A percentile compares a stretch with the other conserved stretches of the same genome.
Evolutionary conservation across 2,329 filamentous ascomycete genomes (phyloP).

Genomic region (Ascocoryne sarcoides): DNA sequence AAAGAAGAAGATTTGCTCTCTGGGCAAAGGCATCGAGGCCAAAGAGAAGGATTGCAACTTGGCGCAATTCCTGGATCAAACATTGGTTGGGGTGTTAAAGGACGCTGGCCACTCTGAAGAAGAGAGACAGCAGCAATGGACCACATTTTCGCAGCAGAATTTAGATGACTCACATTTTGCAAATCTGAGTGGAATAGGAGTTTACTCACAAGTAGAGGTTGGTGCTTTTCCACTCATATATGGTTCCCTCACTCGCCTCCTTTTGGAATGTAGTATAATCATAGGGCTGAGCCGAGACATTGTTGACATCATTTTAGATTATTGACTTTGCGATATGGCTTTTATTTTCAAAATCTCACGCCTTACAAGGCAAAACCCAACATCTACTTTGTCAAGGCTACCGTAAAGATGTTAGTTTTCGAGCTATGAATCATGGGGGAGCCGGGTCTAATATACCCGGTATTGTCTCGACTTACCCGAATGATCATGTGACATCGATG

Average conservation of each 20-base stretch:
- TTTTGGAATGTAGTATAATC: conserved; percentile 1
- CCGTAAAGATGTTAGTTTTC: conserved; percentile 36
- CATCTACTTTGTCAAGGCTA: conserved; percentile 84
- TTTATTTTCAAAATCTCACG: conserved; percentile 55
- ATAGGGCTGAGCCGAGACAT: conserved; percentile 1
- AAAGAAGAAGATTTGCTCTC: conserved; percentile 44
- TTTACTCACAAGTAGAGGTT: conserved; percentile 58
- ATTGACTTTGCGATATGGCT: conserved; percentile 71
- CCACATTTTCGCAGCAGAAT: conserved; percentile 55
- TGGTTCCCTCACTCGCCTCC: conserved; percentile 6
- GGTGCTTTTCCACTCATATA: conserved; percentile 16
- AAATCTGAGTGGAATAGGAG: conserved; percentile 32
- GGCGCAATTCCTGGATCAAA: conserved; percentile 23
- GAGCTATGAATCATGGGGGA: conserved; percentile 15
- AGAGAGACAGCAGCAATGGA: conserved; percentile 46
- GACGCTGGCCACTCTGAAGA: conserved; percentile 20
- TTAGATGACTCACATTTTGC: conserved; percentile 47
- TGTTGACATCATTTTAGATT: conserved; percentile 41
- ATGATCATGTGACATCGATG: conserved; percentile 60
- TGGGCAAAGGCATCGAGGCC: conserved; percentile 21
- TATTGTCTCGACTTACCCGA: conserved; percentile 54
- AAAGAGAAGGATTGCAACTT: conserved; percentile 10
- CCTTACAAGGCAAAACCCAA: conserved; percentile 43
- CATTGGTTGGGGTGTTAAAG: conserved; percentile 23
- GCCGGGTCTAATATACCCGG: conserved; percentile 50